Conservation (phyloP, 495 filamentous ascomycete genomes). For the Lentithecium fluviatile region DNA sequence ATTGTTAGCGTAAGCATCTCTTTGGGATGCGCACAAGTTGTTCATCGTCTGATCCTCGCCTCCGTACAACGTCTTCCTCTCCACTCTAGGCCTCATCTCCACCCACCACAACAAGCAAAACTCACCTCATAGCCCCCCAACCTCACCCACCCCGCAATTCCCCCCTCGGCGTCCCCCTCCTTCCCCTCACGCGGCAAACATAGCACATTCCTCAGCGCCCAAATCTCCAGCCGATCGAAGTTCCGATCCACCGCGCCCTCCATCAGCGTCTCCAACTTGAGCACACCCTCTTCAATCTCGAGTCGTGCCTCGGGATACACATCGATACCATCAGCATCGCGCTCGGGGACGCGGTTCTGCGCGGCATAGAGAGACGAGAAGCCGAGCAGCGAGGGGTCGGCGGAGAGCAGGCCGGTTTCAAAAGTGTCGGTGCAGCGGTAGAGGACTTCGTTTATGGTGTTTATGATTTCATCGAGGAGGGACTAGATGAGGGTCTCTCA, state of each 20-base stretch:
- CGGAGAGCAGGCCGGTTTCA: conserved; percentile 72
- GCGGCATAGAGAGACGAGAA: conserved; percentile 50
- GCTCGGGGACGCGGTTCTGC: conserved; percentile 49
- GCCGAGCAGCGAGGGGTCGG: conserved; percentile 70
- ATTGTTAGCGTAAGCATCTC: not conserved
- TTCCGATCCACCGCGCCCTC: conserved; percentile 72
- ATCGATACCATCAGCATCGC: conserved; percentile 50
- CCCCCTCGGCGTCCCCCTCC: conserved; percentile 49
- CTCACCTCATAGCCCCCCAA: conserved; percentile 80
- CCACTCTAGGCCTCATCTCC: not conserved
- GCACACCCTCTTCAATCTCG: conserved; percentile 86
- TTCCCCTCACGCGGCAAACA: conserved; percentile 72
- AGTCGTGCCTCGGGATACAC: conserved; percentile 53
- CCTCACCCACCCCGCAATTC: conserved; percentile 58
- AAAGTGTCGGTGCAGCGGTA: conserved; percentile 80
- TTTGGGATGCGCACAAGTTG: not conserved
- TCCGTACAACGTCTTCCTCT: not conserved
- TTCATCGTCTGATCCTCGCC: not conserved
- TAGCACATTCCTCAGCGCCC: conserved; percentile 83
- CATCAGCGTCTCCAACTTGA: conserved; percentile 94
- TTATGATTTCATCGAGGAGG: conserved; percentile 96
- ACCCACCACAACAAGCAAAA: not conserved
- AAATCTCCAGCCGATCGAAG: conserved; percentile 80
- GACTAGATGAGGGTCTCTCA: conserved; percentile 64
- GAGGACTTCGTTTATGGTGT: conserved; percentile 85